Base-by-base conservation (phyloP, 768 basidiomycete species). In the Rhizopogon vinicolor region DNA sequence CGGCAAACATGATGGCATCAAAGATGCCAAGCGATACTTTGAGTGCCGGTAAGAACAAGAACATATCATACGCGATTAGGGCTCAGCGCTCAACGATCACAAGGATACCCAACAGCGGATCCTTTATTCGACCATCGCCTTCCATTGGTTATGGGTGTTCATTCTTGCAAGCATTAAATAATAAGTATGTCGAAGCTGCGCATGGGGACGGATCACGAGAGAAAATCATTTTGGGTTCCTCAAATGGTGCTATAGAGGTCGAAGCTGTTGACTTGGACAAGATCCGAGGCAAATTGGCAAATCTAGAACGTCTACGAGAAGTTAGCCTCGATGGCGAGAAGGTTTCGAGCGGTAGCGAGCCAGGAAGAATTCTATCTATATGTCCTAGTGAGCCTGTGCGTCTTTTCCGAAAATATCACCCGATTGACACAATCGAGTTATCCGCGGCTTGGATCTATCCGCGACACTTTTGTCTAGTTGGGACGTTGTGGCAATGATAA, bases 1-100 rank as follows among this genome's bases (percentile, higher is more conserved):
- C 54, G 96, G 96, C 28, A 95, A 89, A 68, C 94, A 98, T 67
- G 83, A 89, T 61, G 96, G 96, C 6, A 66, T 76, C 60, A 90
- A 92, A 65, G 84, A 91, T 60, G 87, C 84, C 45, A 80, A 77
- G 58, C 78, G 76, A 41, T 94, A 96, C 70, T 98, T 98, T 68
- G 64, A 72, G 44, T 91, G 89, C 73, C 74, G 79, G 91, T 93
- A 71, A 75, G 69, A 59, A 18, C 48, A 16, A 22, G 35, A 35
- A 6, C 9, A 22, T 16, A 33, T 18, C 13, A 13, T 33, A 7
- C 41, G 55, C 39, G 56, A 50, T 55, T 44, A 48, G 54, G 31
- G 28, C 59, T 54, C 44, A 48, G 54, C 35, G 28, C 60, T 54
- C 52, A 49, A 41, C 51, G 22, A 14, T 39, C 48, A 35, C 65